Percentiles rank a stretch among this genome's conserved stretches.
Evolutionary conservation across 106 monocot genomes (phyloP).

Genomic region (Acanthochlamys bracteata): DNA sequence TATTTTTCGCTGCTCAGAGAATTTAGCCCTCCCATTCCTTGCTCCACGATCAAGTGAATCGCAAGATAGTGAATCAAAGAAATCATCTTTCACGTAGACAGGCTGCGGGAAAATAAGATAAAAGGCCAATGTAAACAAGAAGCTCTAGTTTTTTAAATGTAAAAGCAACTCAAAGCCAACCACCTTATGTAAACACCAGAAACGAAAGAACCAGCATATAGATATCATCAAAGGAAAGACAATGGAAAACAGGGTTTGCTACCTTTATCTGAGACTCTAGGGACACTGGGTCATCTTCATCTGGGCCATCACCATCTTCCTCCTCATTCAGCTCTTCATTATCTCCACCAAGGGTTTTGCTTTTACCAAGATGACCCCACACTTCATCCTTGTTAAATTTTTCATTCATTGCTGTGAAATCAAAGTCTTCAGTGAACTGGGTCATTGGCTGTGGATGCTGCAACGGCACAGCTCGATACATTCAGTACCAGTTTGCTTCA

Average conservation of each 20-base stretch:
- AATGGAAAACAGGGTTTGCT: not conserved
- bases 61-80: conserved; percentile 83
- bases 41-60: conserved; percentile 42
- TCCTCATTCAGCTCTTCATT: conserved; percentile 29
- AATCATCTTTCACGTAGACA: conserved; percentile 77
- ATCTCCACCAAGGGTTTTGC: conserved; percentile 27
- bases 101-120: conserved; percentile 24
- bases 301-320: conserved; percentile 16
- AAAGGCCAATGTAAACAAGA: not conserved
- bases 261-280: conserved; percentile 34
- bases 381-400: conserved; percentile 99
- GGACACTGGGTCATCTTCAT: conserved; percentile 28
- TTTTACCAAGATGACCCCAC: conserved; percentile 88
- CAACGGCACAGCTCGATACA: not conserved
- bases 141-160: not conserved
- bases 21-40: conserved; percentile 41
- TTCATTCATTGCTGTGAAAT: conserved; percentile 94
- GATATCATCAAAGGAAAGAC: not conserved
- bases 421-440: conserved; percentile 83
- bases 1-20: conserved; percentile 26
- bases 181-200: no score
- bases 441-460: conserved; percentile 36
- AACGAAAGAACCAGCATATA: not conserved
- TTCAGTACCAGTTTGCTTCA: not conserved
- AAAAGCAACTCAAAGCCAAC: no score